These are phyloP conservation scores for Penicillium nucicola DNA, from an alignment of 495 filamentous ascomycete species.

Conservation along the genomic window DNA sequence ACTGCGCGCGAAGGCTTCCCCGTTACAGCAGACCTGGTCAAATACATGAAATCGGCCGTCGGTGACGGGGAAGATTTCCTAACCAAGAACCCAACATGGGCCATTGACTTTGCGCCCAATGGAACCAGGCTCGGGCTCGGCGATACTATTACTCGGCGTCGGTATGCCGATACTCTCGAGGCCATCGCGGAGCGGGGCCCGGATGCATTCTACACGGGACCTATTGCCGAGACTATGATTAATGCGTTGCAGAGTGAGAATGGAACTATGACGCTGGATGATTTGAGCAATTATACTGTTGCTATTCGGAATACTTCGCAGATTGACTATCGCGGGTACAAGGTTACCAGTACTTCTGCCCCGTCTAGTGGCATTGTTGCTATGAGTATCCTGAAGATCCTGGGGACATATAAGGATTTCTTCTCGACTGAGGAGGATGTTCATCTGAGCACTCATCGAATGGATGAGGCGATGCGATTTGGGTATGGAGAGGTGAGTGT, in stretches of 20 bases:
- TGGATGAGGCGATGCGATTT: constrained; percentile 85
- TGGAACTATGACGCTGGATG: constrained; percentile 80
- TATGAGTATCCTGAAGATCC: constrained; percentile 70
- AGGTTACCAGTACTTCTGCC: constrained; percentile 63
- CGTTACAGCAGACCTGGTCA: constrained; percentile 65
- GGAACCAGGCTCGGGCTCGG: constrained; percentile 65
- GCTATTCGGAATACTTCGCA: constrained; percentile 56
- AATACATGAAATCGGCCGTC: constrained; percentile 57
- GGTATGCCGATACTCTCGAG: constrained; percentile 77
- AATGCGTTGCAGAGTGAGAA: constrained; percentile 57
- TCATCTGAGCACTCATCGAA: constrained; percentile 69
- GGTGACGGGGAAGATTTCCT: constrained; percentile 57
- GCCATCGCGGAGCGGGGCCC: constrained; percentile 66
- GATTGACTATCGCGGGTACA: constrained; percentile 70
- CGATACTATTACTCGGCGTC: constrained; percentile 72
- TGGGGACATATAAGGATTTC: constrained; percentile 67
- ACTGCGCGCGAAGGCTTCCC: constrained; percentile 73
- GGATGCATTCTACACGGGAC: constrained; percentile 73
- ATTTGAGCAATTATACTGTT: constrained; percentile 67
- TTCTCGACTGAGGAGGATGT: constrained; percentile 45
- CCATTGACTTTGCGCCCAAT: constrained; percentile 84
- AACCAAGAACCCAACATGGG: constrained; percentile 69
- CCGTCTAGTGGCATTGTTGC: constrained; percentile 73
- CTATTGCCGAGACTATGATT: constrained; percentile 71
- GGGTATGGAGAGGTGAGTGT: constrained; percentile 64